Conservation (phyloP, 306 rosid species). For the Vachellia pachyceras region DNA sequence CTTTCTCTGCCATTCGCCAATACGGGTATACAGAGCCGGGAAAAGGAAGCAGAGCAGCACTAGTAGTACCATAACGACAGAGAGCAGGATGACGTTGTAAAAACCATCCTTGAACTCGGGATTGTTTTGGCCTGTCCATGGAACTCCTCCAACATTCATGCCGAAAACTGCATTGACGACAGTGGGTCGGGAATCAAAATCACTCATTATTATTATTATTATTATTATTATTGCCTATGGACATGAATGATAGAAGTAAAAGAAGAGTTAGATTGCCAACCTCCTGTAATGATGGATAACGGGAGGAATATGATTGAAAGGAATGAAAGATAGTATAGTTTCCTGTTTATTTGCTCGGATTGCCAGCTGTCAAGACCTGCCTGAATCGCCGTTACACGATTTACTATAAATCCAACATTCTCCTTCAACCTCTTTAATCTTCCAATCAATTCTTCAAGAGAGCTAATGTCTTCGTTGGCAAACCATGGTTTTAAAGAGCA, state of each 20-base stretch:
- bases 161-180: conserved; percentile 82
- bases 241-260: conserved; percentile 18
- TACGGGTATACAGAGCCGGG: conserved; percentile 63
- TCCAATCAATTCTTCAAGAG: conserved; percentile 88
- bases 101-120: conserved; percentile 72
- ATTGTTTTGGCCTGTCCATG: conserved; percentile 81
- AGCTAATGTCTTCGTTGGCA: conserved; percentile 63
- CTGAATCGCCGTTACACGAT: conserved; percentile 87
- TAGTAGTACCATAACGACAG: conserved; percentile 58
- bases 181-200: conserved; percentile 25
- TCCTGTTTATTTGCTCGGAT: conserved; percentile 88
- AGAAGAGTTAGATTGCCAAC: conserved; percentile 46
- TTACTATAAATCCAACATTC: conserved; percentile 92
- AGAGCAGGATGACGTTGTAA: conserved; percentile 82
- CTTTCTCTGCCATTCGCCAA: conserved; percentile 62
- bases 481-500: conserved; percentile 88
- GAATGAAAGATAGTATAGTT: conserved; percentile 89
- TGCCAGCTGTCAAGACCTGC: conserved; percentile 98
- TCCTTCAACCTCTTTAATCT: conserved; percentile 86
- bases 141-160: conserved; percentile 98
- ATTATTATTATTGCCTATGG: background rate
- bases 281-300: conserved; percentile 87
- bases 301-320: conserved; percentile 94
- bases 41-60: conserved; percentile 85
- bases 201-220: no score